Evolutionary conservation across 768 basidiomycete genomes (phyloP).

Genomic region (Cantharellus anzutake): DNA sequence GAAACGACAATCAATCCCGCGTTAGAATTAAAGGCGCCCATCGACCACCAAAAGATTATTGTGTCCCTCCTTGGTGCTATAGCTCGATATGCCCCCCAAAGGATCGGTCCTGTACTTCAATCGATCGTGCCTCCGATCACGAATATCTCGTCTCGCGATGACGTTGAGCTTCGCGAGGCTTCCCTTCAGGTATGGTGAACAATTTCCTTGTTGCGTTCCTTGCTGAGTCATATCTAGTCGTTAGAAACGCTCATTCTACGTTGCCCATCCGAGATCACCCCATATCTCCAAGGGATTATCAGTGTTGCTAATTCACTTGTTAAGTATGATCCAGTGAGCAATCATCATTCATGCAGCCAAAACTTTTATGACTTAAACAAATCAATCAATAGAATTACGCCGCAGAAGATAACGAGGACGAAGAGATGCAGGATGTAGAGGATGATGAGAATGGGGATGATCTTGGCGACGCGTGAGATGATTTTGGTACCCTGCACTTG

Average conservation of each 20-base stretch:
- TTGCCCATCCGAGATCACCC: slow-evolving; percentile 65
- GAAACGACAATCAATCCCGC: slow-evolving; percentile 39
- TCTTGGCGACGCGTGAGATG: slow-evolving; percentile 53
- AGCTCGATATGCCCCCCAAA: slow-evolving; percentile 49
- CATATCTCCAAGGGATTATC: slow-evolving; percentile 48
- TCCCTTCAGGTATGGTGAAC: slow-evolving; percentile 41
- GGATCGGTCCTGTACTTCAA: slow-evolving; percentile 39
- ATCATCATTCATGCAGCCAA: not conserved
- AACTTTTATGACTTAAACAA: slow-evolving; percentile 3
- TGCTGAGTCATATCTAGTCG: slow-evolving; percentile 27
- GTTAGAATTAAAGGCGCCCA: slow-evolving; percentile 28
- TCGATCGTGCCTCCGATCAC: slow-evolving; percentile 54
- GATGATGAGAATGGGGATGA: slow-evolving; percentile 64
- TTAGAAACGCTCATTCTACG: slow-evolving; percentile 70
- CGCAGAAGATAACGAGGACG: slow-evolving; percentile 40
- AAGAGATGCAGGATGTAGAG: slow-evolving; percentile 32
- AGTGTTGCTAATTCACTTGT: slow-evolving; percentile 58
- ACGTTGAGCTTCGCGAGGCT: slow-evolving; percentile 70
- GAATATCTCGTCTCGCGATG: slow-evolving; percentile 48
- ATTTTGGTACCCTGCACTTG: not conserved
- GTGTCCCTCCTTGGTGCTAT: slow-evolving; percentile 66
- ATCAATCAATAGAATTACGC: slow-evolving; percentile 38
- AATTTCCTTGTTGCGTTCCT: not conserved
- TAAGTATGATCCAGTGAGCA: slow-evolving; percentile 79
- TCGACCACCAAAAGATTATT: slow-evolving; percentile 60